phyloP scores from a whole-genome alignment of 441 rosid species.

The Caryocar brasiliense region DNA sequence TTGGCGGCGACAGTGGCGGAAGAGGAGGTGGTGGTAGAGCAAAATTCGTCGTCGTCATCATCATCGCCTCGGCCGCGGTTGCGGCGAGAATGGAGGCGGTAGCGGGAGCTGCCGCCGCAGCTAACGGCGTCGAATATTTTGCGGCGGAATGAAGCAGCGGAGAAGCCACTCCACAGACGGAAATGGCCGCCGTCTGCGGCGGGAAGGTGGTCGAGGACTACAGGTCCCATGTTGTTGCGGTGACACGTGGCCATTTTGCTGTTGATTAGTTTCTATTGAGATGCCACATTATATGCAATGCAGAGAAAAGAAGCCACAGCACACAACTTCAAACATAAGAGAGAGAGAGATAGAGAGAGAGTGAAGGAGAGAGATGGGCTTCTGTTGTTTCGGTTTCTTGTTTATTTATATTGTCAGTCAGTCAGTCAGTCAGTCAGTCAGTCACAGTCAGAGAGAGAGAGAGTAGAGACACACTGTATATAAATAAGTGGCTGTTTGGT shows the following conservation, averaged over 20 bases:
- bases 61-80: no score
- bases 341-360: neutral
- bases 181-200: conserved; percentile 21
- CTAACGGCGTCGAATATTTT: conserved; percentile 56
- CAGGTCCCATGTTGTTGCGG: conserved; percentile 57
- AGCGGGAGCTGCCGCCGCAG: conserved; percentile 67
- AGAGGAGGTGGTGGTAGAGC: conserved; percentile 12
- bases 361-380: neutral
- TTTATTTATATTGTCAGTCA: no score
- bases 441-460: no score
- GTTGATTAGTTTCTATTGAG: no score
- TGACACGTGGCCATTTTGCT: conserved; percentile 54
- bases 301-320: neutral
- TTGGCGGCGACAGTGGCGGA: conserved; percentile 17
- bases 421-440: no score
- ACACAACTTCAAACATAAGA: no score
- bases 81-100: conserved; percentile 28
- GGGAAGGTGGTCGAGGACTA: conserved; percentile 45
- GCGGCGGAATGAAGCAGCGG: conserved; percentile 62
- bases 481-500: no score
- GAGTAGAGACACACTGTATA: no score
- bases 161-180: conserved; percentile 57
- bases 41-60: conserved; percentile 15
- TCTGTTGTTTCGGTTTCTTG: no score
- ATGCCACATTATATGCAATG: no score